Evolutionary conservation across 2,329 filamentous ascomycete genomes (phyloP), one percentile per base, ranked within the genome.

Genomic region (Ramichloridium luteum): DNA sequence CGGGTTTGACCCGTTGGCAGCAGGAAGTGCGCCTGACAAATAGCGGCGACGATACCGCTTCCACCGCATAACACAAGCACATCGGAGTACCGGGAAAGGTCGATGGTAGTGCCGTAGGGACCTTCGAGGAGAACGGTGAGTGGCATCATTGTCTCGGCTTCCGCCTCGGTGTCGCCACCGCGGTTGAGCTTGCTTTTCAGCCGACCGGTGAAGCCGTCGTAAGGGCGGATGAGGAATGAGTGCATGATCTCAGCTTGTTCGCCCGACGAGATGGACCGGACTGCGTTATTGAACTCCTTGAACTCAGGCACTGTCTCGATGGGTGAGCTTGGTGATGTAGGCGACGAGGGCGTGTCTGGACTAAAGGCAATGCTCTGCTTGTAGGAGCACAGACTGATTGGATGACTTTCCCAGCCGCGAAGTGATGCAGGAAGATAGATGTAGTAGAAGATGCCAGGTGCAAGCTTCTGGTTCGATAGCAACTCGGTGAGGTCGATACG

Each of bases 351-450:
- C 10, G 8, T 18, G 20, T 9, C 20, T 23, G 20, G 20, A 9
- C 9, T 23, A 1, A 5, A 5, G 26, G 15, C 27, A 12, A n/a
- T n/a, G 5, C 34, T 12, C 13, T 44, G 36, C 13, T 27, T 29
- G 42, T 36, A 57, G 0, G 43, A 42, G 27, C 56, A 61, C 2
- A 65, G 41, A 0, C 61, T 65, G 42, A 70, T 70, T 0, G 67
- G 67, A 38, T 70, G 67, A 32, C 58, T 69, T 34, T 70, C 61
- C 52, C 62, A 70, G 3, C 63, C 56, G 6, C 54, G 53, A 10
- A 61, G 48, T 12, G 56, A 53, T 4, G 60, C 49, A 0, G 63
- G 59, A 28, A 61, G 56, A 33, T 69, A 67, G 6, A 70, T 45
- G 36, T 62, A 68, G 40, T 67, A 70, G 41, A 67, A 67, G 6